Base-by-base conservation (phyloP, 352 stramenopile species). In the Phytophthora nicotianae region DNA sequence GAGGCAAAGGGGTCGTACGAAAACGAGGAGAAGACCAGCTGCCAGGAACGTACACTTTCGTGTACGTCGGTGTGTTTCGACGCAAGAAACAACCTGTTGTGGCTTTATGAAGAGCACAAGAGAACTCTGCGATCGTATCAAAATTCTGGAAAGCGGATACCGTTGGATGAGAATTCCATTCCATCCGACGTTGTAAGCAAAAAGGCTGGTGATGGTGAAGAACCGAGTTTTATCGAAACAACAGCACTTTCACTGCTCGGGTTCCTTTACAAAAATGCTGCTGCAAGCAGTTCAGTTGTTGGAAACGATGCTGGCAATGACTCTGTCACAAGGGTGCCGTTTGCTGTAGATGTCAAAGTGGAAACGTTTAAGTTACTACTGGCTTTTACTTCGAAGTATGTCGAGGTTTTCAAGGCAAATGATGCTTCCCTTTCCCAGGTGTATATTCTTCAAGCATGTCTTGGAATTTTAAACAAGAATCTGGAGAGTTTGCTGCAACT, bases 71-170 rank as follows among this genome's bases (percentile, higher is more conserved):
- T 76, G 20, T 89, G 77, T 43, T 92, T 89, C 45, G 77, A 81
- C 49, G 72, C 63, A 16, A 73, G 64, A 40, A 83, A 81, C 50
- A 82, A 84, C 19, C 32, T 88, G 27, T 24, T 84, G 7, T 84
- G 73, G 68, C 24, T 68, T 9, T 75, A 82, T 17, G 65, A 81
- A 33, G 57, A 47, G 13, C n/a, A 49, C 17, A 75, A 80, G 20
- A 63, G 55, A 9, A 58, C 46, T 29, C 24, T 90, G 2, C 29
- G 50, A 10, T 73, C 66, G 13, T 86, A 78, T 10, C 66, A 75
- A 46, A 86, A 86, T 49, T 62, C 69, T 5, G 76, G 76, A 6
- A 73, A 80, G 19, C 57, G 62, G 13, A 80, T 86, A 50, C 60
- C 68, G 6, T 55, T 81, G 32, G 73, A 70, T 37, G 67, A 85